Evolutionary conservation across 148 eudicot genomes (phyloP).

Genomic region (Dysphania ambrosioides): DNA sequence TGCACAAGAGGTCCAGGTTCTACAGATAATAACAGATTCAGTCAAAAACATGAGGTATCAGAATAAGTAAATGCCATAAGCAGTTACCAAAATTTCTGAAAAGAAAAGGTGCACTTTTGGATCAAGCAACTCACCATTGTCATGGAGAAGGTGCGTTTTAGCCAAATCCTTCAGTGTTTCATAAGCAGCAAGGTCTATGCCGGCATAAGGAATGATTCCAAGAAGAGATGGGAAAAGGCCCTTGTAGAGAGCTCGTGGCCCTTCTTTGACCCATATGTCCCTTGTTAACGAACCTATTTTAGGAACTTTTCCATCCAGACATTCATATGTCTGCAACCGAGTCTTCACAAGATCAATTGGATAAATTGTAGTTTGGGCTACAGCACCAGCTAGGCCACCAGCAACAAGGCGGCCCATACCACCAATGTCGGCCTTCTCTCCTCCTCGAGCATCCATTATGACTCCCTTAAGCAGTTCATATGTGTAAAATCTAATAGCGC

Average conservation of each 20-base stretch:
- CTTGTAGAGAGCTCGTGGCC: conserved; percentile 81
- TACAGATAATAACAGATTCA: conserved; percentile 28
- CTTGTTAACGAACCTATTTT: conserved; percentile 54
- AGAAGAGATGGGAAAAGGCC: conserved; percentile 87
- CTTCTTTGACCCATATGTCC: conserved; percentile 88
- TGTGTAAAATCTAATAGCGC: conserved; percentile 85
- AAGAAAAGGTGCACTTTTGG: not conserved
- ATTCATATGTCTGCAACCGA: conserved; percentile 70
- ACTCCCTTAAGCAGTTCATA: conserved; percentile 74
- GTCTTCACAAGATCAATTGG: conserved; percentile 96
- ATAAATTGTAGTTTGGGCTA: conserved; percentile 91
- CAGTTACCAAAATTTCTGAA: not conserved
- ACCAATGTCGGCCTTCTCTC: conserved; percentile 62
- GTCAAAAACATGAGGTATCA: conserved; percentile 13
- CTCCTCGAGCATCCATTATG: conserved; percentile 62
- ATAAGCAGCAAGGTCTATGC: conserved; percentile 91
- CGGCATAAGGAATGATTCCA: conserved; percentile 92
- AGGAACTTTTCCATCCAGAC: conserved; percentile 62
- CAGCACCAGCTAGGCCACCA: conserved; percentile 93
- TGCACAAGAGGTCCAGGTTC: conserved; percentile 97
- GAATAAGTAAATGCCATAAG: not conserved
- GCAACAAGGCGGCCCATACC: conserved; percentile 69
- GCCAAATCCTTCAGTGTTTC: conserved; percentile 89
- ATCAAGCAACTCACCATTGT: conserved; percentile 46
- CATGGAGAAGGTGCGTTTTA: conserved; percentile 55